A percentile compares a stretch with the other conserved stretches of the same genome.
These are phyloP conservation scores for Penicillium chermesinum DNA, from an alignment of 495 filamentous ascomycete species.

Conservation along the genomic window DNA sequence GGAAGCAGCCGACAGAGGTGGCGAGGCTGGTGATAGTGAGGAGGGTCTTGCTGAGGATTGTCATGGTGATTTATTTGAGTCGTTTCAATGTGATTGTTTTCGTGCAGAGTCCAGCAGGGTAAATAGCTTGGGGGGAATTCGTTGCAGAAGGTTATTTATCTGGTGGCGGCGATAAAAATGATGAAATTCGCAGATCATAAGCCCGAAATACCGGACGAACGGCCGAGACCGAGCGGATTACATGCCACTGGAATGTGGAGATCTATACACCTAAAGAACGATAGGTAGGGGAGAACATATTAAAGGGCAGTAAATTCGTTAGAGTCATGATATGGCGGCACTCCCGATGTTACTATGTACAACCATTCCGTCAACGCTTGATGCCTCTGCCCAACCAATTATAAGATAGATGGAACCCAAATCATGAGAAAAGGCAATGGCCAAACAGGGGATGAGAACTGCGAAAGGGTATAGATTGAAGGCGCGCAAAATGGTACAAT, in stretches of 20 bases:
- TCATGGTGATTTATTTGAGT: neutral
- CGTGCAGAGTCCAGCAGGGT: too few species aligned
- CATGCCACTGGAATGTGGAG: too few species aligned
- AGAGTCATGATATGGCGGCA: conserved; percentile 14
- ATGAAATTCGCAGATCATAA: too few species aligned
- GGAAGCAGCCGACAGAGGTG: conserved; percentile 35
- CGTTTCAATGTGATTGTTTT: too few species aligned
- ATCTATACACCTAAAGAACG: too few species aligned
- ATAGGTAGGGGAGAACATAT: too few species aligned
- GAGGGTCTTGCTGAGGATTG: conserved; percentile 11
- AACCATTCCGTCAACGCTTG: conserved; percentile 15
- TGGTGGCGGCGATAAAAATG: too few species aligned
- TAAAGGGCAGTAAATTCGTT: conserved; percentile 2
- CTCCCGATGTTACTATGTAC: conserved; percentile 25
- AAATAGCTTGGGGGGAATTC: too few species aligned
- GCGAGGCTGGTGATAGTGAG: conserved; percentile 40
- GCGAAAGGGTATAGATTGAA: conserved; percentile 8
- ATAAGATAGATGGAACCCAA: neutral
- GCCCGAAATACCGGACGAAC: too few species aligned
- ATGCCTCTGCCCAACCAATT: neutral
- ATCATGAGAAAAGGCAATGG: neutral
- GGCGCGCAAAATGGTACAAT: neutral
- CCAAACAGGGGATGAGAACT: neutral
- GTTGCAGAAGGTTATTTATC: too few species aligned
- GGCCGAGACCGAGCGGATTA: too few species aligned